Base-by-base conservation (phyloP, 495 filamentous ascomycete species). In the Daldinia bambusicola region DNA sequence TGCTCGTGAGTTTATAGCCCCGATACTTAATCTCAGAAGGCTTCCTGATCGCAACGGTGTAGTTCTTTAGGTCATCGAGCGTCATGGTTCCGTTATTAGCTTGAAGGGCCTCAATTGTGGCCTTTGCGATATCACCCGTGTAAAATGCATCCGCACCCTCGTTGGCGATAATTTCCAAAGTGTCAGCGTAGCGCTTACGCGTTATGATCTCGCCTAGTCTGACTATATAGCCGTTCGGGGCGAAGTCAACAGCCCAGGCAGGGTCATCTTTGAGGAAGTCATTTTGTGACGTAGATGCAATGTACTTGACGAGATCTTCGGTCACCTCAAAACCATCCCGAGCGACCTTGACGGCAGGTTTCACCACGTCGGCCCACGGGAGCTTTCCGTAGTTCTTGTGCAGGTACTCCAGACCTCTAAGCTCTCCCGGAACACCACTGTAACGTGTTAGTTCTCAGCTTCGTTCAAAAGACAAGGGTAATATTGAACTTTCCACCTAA, bases 231-330 rank as follows among this genome's bases (percentile, higher is more conserved):
- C 81, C 82, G 43, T 93, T 89, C 1, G 93, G 93, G 13, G 92
- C 92, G 73, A 95, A 96, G 74, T 96, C 92, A 26, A 91, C 79
- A 0, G 92, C 91, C 89, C 91, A 96, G 0, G 84, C 82, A 0
- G 91, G 90, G 65, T 94, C 84, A 1, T 88, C 80, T 4, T 84
- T 83, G 2, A 82, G 82, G 26, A 71, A 62, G 12, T 55, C 48
- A 52, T 76, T 74, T 22, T 70, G 67, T 7, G 75, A 67, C 6
- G 58, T 58, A 13, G 74, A 73, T 6, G 80, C 73, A 83, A 92
- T 92, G 63, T 92, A 88, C 51, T 76, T 80, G 20, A 92, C 84
- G 36, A 93, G 78, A 74, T 94, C 92, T 58, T 83, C 75, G 0
- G 85, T 89, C 16, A 84, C 82, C 66, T 74, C 53, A 77, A 93